These are phyloP conservation scores for Syzygium oleosum DNA, from an alignment of 345 rosid species.

Conservation along the genomic window DNA sequence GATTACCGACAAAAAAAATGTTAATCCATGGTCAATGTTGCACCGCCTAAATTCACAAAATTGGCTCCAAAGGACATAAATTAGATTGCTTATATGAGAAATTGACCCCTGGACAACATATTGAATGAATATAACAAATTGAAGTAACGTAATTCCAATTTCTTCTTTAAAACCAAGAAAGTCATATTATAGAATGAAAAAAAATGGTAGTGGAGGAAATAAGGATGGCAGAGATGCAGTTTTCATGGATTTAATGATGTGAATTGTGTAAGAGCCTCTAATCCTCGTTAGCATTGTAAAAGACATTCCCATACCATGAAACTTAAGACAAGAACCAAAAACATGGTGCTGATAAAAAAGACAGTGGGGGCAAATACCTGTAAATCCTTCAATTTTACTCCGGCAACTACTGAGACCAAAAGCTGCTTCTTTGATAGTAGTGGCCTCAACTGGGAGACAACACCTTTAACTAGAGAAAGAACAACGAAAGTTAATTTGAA, in stretches of 20 bases:
- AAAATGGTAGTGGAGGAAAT: background rate
- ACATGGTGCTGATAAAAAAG: background rate
- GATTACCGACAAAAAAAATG: background rate
- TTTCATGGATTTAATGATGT: background rate
- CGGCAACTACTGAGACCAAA: conserved; percentile 91
- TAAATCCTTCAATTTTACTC: conserved; percentile 69
- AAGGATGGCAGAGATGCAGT: background rate
- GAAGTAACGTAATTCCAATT: background rate
- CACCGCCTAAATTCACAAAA: background rate
- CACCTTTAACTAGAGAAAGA: conserved; percentile 50
- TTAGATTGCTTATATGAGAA: background rate
- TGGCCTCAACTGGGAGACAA: conserved; percentile 48
- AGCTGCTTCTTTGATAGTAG: conserved; percentile 57
- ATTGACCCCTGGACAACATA: background rate
- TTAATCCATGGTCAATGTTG: background rate
- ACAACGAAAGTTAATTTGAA: background rate
- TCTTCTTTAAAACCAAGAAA: background rate
- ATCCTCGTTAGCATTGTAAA: background rate
- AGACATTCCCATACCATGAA: background rate
- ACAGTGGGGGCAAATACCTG: conserved; percentile 36
- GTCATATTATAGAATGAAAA: background rate
- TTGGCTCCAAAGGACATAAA: background rate
- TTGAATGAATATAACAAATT: background rate
- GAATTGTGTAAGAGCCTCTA: background rate
- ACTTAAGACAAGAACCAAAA: background rate